Evolutionary conservation across 129 eudicot species (phyloP), one percentile per base, ranked within the genome.

Genomic region (Saposhnikovia divaricata): DNA sequence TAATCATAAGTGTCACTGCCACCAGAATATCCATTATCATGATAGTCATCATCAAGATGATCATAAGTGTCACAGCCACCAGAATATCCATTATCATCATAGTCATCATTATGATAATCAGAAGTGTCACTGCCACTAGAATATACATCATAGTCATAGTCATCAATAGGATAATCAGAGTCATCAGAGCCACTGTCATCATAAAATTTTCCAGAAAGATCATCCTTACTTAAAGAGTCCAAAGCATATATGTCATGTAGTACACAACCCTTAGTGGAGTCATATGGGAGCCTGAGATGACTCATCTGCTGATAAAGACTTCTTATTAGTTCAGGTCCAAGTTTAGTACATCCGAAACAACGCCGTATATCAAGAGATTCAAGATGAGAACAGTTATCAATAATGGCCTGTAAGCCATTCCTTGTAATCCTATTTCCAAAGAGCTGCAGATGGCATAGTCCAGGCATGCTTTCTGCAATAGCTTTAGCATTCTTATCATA

Each of bases 301-400:
- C 81, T 90, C 9, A 90, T 73, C 85, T 85, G 89, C 72, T 86
- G 87, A 42, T 46, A 40, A 31, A 84, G 86, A 73, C 89, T 28
- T 80, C 81, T 93, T 45, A 81, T 84, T n/a, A 93, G 47, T 78
- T 31, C 74, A 10, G 88, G 90, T 11, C 79, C 80, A 27, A 91
- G 87, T 51, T 80, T 51, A 51, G 8, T 37, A 16, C 88, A 81
- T 78, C 82, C 86, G 75, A 79, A 86, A 85, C 98, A 93, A 74
- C 76, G 79, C 25, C 96, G 87, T 27, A 93, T 80, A n/a, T 93
- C 98, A 69, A 93, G 94, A 5, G 90, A 87, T 84, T 86, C 89
- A 13, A 91, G 91, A 45, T 77, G 84, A 21, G 88, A 87, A 44
- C 98, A 93, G 48, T 84, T 80, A 78, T 81, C 77, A 28, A 93